Base-by-base conservation (phyloP, 805 yeast species). In the Zygosaccharomyces gambellarensis region DNA sequence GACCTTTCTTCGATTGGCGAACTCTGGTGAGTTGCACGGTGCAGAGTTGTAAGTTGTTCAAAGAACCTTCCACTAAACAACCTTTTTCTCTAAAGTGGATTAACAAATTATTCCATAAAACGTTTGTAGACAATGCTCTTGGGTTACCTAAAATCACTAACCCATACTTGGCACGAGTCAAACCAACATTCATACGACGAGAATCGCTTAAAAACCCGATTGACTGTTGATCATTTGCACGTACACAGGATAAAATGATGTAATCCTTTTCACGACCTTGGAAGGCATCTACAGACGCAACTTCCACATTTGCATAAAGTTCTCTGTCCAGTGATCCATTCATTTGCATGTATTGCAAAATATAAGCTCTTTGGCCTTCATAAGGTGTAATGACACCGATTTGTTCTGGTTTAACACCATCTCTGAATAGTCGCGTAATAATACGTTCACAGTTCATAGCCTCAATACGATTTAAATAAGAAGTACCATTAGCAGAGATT, bases 201-300 rank as follows among this genome's bases (percentile, higher is more conserved):
- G 90, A 87, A 60, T 89, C 96, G 54, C 82, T 79, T 64, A 89
- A 74, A 68, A 90, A 89, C 5, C 97, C 97, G 58, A 90, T 85
- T 9, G 79, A 78, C 52, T 82, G 83, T 47, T 75, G 75, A 25
- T 80, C 83, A 63, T 89, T 89, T 23, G 95, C 85, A 63, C 99
- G 80, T 6, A 94, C 99, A 79, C 98, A 92, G 0, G 98, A 90
- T 75, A 94, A 80, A 49, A 94, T 81, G 54, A 94, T 88, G 46
- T 95, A 81, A 56, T 94, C 97, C 67, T 92, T 94, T 64, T 94
- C 99, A 68, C 94, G 97, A 57, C 96, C 97, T 71, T 90, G 99
- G 67, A 90, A 94, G 0, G 98, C 99, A 76, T 94, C 99, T 49
- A 94, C 92, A n/a, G 95, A 86, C 5, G 94, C 89, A 27, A 90